Evolutionary conservation across 345 rosid species (phyloP), one percentile per base, ranked within the genome.

Genomic region (Euphorbia lathyris): DNA sequence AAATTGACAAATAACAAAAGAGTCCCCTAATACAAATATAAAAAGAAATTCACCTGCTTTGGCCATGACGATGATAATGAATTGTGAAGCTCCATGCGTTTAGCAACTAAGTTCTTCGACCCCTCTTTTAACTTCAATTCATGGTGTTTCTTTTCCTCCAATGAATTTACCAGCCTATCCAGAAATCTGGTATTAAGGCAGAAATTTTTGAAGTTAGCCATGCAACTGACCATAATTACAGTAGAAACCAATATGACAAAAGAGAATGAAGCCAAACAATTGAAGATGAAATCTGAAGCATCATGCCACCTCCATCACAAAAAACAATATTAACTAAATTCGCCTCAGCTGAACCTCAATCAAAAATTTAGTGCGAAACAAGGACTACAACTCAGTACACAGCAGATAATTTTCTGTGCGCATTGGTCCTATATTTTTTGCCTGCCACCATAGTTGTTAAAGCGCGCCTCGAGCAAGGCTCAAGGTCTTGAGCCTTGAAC

Each of bases 61-160:
- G 98, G 98, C 98, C 98, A 91, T 66, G 82, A 88, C 26, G 98
- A 91, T 71, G 86, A 86, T 42, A 90, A 72, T 51, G 96, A 90
- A 81, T 94, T 94, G 73, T 87, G 93, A 70, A 94, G 96, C 81
- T 91, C 93, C 97, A 92, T 86, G 58, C 90, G 95, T 82, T 76
- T 95, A 65, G 85, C 79, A 75, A 83, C 88, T 66, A 92, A 72
- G 55, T 90, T 96, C 83, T 88, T 92, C 82, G 91, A 79, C 40
- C 96, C 90, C 47, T 90, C 97, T 75, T 80, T 90, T 57, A 92
- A 75, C 82, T 86, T 95, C 75, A 82, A 80, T 76, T 88, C 97
- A 22, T 87, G 97, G 73, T 92, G 83, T 76, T 87, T 90, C 79
- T 91, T 95, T 75, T 87, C 99, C 76, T 95, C 97, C 79, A 95